Evolutionary conservation across 495 filamentous ascomycete species (phyloP).

Genomic region (Ramalina peruviana): DNA sequence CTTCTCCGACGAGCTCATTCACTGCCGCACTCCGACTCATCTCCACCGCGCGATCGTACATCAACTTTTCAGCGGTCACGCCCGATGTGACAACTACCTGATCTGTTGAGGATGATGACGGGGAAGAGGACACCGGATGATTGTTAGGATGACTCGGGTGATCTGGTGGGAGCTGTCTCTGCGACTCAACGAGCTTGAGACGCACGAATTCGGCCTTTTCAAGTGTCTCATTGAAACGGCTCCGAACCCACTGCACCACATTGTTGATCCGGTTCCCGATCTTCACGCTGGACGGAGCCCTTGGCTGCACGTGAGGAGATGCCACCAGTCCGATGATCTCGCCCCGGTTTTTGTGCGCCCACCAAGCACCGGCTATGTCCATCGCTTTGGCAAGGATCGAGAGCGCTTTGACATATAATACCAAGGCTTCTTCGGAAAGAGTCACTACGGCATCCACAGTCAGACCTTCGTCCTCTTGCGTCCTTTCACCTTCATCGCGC

Average conservation of each 20-base stretch:
- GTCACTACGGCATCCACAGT: slow-evolving; percentile 76
- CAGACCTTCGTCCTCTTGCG: slow-evolving; percentile 47
- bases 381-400: slow-evolving; percentile 84
- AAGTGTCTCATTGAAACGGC: slow-evolving; percentile 87
- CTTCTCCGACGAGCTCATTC: slow-evolving; percentile 84
- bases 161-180: slow-evolving; percentile 66
- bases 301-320: slow-evolving; percentile 25
- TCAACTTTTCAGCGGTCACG: slow-evolving; percentile 86
- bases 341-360: slow-evolving; percentile 61
- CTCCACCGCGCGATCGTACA: slow-evolving; percentile 94
- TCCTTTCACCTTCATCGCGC: slow-evolving; percentile 20
- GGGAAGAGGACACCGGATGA: slow-evolving; percentile 38
- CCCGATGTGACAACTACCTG: slow-evolving; percentile 53
- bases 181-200: slow-evolving; percentile 72
- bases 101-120: slow-evolving; percentile 41
- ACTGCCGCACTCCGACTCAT: slow-evolving; percentile 92
- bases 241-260: slow-evolving; percentile 87
- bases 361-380: slow-evolving; percentile 91
- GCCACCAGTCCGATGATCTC: slow-evolving; percentile 40
- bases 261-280: slow-evolving; percentile 72
- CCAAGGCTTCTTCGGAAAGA: slow-evolving; percentile 85
- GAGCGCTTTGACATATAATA: slow-evolving; percentile 89
- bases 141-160: slow-evolving; percentile 81
- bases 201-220: slow-evolving; percentile 90
- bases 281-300: slow-evolving; percentile 31